These are phyloP conservation scores for Agrocybe chaxingu DNA, from an alignment of 768 basidiomycete genomes.

Conservation along the genomic window DNA sequence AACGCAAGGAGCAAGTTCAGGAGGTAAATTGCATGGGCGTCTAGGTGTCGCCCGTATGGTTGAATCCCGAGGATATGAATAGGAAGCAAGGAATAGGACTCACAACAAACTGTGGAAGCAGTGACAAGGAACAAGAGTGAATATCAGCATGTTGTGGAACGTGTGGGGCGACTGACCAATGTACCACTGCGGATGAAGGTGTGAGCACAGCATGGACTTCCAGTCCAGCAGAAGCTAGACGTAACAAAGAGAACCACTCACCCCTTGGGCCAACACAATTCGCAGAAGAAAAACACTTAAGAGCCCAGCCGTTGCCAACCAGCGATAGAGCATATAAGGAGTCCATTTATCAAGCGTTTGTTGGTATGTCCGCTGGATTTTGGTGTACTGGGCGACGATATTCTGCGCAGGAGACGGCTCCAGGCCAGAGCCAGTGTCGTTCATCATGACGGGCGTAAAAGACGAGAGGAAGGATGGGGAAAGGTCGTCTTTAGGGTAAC, in stretches of 20 bases:
- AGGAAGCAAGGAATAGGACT: slow-evolving; percentile 25
- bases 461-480: slow-evolving; percentile 7
- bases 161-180: slow-evolving; percentile 62
- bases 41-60: slow-evolving; percentile 27
- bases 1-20: slow-evolving; percentile 96
- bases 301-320: slow-evolving; percentile 74
- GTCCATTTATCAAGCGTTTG: slow-evolving; percentile 89
- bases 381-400: slow-evolving; percentile 42
- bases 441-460: slow-evolving; percentile 46
- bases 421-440: slow-evolving; percentile 39
- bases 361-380: slow-evolving; percentile 77
- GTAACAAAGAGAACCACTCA: slow-evolving; percentile 38
- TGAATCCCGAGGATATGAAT: slow-evolving; percentile 1
- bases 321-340: slow-evolving; percentile 85
- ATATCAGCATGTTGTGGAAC: neutral
- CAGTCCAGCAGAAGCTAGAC: slow-evolving; percentile 4
- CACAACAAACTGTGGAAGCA: slow-evolving; percentile 59
- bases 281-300: slow-evolving; percentile 77
- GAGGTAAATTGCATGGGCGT: slow-evolving; percentile 93
- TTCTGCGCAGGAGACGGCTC: slow-evolving; percentile 50
- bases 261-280: slow-evolving; percentile 87
- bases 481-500: slow-evolving; percentile 10
- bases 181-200: slow-evolving; percentile 65
- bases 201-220: slow-evolving; percentile 1
- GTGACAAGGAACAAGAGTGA: neutral